These are phyloP conservation scores for Fusarium sp. DNA, from an alignment of 2,329 filamentous ascomycete genomes.

Conservation along the genomic window DNA sequence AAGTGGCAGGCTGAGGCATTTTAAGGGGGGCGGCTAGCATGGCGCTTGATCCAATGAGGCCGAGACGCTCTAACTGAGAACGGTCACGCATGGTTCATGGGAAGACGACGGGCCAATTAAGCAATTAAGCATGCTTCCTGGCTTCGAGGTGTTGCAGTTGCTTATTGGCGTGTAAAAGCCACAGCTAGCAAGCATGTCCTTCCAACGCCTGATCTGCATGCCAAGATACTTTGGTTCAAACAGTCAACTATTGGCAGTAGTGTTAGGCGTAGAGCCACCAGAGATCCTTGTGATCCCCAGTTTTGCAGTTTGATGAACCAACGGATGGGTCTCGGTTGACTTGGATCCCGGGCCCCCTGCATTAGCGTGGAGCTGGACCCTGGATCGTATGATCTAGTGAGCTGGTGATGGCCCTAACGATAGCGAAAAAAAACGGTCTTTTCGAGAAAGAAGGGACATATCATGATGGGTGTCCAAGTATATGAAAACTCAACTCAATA, in stretches of 20 bases:
- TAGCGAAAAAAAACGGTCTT: not conserved
- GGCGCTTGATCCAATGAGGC: not conserved
- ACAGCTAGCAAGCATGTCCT: not conserved
- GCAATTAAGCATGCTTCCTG: conserved; percentile 1
- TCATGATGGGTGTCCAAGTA: not conserved
- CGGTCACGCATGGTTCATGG: not conserved
- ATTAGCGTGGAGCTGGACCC: not conserved
- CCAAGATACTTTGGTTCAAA: not conserved
- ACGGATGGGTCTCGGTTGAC: not conserved
- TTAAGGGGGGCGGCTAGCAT: not conserved
- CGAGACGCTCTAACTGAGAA: not conserved
- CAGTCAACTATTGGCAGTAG: not conserved
- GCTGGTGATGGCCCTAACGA: not conserved
- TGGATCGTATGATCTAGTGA: not conserved
- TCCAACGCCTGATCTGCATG: not conserved
- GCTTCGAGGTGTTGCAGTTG: not conserved
- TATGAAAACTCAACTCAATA: not conserved
- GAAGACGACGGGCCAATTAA: not conserved
- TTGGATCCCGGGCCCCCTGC: not conserved
- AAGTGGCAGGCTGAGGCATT: not conserved
- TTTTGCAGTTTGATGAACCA: not conserved
- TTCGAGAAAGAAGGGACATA: too few relatives aligned
- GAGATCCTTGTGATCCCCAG: not conserved
- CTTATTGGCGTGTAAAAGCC: not conserved
- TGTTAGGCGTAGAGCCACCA: not conserved